Base-by-base conservation (phyloP, 2,329 filamentous ascomycete species). In the Fulvia fulva region DNA sequence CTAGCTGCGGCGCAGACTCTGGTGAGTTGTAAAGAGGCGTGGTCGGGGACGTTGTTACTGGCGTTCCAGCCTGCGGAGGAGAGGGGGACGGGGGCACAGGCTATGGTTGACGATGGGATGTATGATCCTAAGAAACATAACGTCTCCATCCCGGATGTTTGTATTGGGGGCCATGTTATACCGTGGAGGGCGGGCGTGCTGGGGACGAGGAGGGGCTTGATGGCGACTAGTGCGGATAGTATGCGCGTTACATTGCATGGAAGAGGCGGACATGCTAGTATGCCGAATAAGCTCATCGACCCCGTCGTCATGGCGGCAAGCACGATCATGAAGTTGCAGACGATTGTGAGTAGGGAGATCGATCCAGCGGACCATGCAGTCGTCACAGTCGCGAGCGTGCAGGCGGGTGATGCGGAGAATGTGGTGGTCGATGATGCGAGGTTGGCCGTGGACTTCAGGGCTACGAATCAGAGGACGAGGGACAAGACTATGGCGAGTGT, bases 51-150 rank as follows among this genome's bases (percentile, higher is more conserved):
- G 0, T 65, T 89, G 21, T 73, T 90, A 5, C 69, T 87, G 6
- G 71, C 84, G 2, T 90, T 89, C 69, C 87, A 90, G 65, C 87
- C 87, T 0, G 81, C 82, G 1, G 87, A 89, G 68, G 87, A 90
- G 69, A 77, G 81, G 1, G 84, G 81, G 0, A 78, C 76, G 0
- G 87, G 87, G 0, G 87, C 87, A 0, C 79, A 80, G 70, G 74
- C 83, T 23, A 87, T 87, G 84, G 75, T 87, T 2, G 79, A 82
- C 44, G 83, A 83, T 64, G 83, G 83, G 0, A 64, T 86, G 32
- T 86, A 84, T 63, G 71, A 79, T 7, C 61, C 67, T 0, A 64
- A 65, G 23, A 61, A 58, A 14, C 68, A 71, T 59, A 77, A 74
- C 54, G 74, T 84, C 2, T 81, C 81, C 0, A 72, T 78, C n/a